phyloP scores from a whole-genome alignment of 805 yeast genomes.

The Wickerhamomyces canadensis region DNA sequence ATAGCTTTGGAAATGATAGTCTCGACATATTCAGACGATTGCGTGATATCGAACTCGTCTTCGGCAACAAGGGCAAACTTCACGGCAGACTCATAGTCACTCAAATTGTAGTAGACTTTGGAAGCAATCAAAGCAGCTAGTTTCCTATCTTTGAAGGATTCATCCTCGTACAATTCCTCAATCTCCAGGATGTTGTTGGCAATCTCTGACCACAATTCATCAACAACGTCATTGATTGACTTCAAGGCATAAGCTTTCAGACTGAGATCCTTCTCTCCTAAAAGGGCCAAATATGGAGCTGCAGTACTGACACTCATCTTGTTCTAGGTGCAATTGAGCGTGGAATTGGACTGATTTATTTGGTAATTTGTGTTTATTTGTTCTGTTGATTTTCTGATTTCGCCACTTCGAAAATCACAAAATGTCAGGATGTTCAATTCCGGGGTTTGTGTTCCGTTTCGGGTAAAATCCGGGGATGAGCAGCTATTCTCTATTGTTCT shows the following conservation, averaged over 20 bases:
- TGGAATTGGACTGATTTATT: not conserved
- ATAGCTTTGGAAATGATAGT: conserved; percentile 93
- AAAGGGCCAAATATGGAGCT: conserved; percentile 84
- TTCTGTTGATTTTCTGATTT: not conserved
- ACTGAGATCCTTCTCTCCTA: conserved; percentile 72
- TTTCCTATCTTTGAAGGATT: conserved; percentile 63
- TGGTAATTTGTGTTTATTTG: not conserved
- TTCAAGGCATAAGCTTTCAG: conserved; percentile 82
- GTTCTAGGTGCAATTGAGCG: not conserved
- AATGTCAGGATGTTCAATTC: too few species aligned
- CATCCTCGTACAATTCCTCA: conserved; percentile 88
- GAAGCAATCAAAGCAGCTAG: conserved; percentile 92
- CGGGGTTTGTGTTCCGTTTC: too few species aligned
- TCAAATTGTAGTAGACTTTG: conserved; percentile 85
- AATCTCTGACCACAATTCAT: conserved; percentile 95
- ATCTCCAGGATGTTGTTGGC: conserved; percentile 84
- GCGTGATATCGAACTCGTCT: conserved; percentile 66
- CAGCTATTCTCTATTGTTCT: too few species aligned
- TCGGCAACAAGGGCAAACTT: conserved; percentile 85
- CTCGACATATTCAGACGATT: conserved; percentile 80
- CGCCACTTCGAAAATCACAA: too few species aligned
- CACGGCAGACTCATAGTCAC: conserved; percentile 89
- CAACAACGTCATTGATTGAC: conserved; percentile 75
- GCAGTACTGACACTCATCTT: conserved; percentile 60
- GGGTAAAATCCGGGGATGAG: too few species aligned